Evolutionary conservation across 164 flowering plant genomes (phyloP), one percentile per base, ranked within the genome.

Genomic region (Liriodendron chinense): DNA sequence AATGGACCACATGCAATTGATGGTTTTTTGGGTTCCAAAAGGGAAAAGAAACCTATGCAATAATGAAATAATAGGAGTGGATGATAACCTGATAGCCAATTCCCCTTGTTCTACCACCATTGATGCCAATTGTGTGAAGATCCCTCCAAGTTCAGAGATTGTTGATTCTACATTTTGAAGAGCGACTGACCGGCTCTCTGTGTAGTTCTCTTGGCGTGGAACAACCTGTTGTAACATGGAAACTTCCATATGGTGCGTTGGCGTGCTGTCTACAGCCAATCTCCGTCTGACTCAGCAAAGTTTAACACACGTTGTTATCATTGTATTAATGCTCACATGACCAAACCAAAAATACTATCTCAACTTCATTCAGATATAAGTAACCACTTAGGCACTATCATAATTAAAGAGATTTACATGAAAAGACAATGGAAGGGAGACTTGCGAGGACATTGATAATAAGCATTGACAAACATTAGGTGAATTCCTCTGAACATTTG

Each of bases 21-120:
- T 53, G 18, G 10, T 12, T 16, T 53, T 10, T 53, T 12, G 20
- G 59, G 59, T 53, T 53, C 2, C 18, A 53, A 53, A 53, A 16
- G 59, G 59, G 16, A 53, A 53, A 53, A 53, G 16, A 53, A 53
- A 53, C 59, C 13, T 3, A 53, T 53, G 16, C 13, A 53, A 53
- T 34, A 34, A 34, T 4, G 43, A 34, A 34, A 34, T 34, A 57
- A 57, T 20, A 63, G 24, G 26, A 73, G 23, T 47, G 68, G 57
- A 74, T 28, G 21, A 65, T 47, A 73, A 92, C 96, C 98, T 94
- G 83, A 94, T 94, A 50, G 97, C 97, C 65, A 91, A 76, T 77
- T 94, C 97, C 73, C 97, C 98, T 81, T 94, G 98, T 6, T 92
- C 89, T 65, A 90, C 89, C 68, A 94, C 97, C 96, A 94, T 90